Evolutionary conservation across 225 moss, liverwort and hornwort genomes (phyloP).

Genomic region (Pleurozium schreberi): DNA sequence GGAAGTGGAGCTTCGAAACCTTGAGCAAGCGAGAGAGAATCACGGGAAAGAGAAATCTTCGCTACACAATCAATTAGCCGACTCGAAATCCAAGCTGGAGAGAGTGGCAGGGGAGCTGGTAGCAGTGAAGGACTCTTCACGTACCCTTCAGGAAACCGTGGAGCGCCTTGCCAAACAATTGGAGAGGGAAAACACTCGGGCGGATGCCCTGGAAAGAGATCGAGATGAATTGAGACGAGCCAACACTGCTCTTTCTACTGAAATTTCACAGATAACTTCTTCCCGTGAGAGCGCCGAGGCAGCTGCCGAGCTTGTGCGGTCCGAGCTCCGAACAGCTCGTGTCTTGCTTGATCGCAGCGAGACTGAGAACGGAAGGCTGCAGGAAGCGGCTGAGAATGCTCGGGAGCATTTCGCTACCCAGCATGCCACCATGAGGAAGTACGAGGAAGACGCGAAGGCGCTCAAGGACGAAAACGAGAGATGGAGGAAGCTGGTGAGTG

Average conservation of each 20-base stretch:
- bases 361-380: slow-evolving; percentile 54
- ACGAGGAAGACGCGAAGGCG: too few relatives aligned
- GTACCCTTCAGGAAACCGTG: slow-evolving; percentile 59
- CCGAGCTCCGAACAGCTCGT: slow-evolving; percentile 62
- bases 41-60: slow-evolving; percentile 21
- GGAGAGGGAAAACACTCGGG: slow-evolving; percentile 60
- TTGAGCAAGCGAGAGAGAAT: slow-evolving; percentile 17
- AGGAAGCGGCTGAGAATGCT: slow-evolving; percentile 57
- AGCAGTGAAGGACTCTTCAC: slow-evolving; percentile 33
- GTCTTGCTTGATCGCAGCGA: slow-evolving; percentile 60
- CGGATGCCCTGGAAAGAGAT: slow-evolving; percentile 61
- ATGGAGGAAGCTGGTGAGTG: too few relatives aligned
- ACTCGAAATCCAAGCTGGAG: slow-evolving; percentile 20
- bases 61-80: slow-evolving; percentile 18
- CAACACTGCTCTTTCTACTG: slow-evolving; percentile 25
- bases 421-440: too few relatives aligned
- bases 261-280: slow-evolving; percentile 39
- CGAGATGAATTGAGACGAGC: slow-evolving; percentile 43
- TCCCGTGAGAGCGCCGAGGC: slow-evolving; percentile 52
- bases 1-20: slow-evolving; percentile 38
- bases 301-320: slow-evolving; percentile 54
- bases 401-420: neutral
- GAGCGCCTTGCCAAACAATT: slow-evolving; percentile 64
- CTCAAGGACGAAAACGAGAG: too few relatives aligned
- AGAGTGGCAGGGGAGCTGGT: slow-evolving; percentile 20